Evolutionary conservation across 1,139 yeast species (phyloP).

Genomic region (Kodamaea ohmeri): DNA sequence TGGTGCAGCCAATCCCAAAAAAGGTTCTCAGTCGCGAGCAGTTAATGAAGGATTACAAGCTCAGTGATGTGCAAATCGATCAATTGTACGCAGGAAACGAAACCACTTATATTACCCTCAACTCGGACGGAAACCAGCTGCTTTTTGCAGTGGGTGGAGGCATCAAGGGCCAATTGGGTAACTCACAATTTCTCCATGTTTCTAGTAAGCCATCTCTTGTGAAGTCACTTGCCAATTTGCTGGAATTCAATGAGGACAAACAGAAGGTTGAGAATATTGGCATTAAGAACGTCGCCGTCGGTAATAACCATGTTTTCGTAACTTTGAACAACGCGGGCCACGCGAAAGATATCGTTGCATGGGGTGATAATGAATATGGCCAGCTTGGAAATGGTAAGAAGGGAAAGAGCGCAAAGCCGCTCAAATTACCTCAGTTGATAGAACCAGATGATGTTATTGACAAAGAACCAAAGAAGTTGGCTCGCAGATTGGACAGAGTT

Average conservation of each 20-base stretch:
- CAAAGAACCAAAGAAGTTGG: conserved; percentile 22
- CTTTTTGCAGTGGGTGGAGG: conserved; percentile 76
- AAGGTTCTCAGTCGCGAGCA: conserved; percentile 25
- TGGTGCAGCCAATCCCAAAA: conserved; percentile 67
- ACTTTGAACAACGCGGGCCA: conserved; percentile 48
- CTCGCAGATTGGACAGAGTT: conserved; percentile 29
- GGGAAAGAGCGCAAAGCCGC: conserved; percentile 58
- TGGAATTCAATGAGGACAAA: conserved; percentile 39
- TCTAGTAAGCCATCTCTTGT: conserved; percentile 65
- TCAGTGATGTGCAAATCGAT: conserved; percentile 32
- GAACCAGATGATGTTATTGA: conserved; percentile 48
- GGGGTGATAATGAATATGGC: conserved; percentile 84
- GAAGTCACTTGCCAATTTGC: conserved; percentile 46
- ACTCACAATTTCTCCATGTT: conserved; percentile 71
- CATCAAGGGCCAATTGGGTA: conserved; percentile 82
- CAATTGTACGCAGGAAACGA: conserved; percentile 63
- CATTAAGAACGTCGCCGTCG: conserved; percentile 54
- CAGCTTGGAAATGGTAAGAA: conserved; percentile 84
- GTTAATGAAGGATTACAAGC: conserved; percentile 1
- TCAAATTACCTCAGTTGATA: conserved; percentile 50
- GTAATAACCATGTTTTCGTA: conserved; percentile 64
- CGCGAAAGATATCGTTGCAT: conserved; percentile 58
- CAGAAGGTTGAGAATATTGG: conserved; percentile 41
- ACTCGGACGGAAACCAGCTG: conserved; percentile 18
- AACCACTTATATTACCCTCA: conserved; percentile 56